A percentile compares a stretch with the other conserved stretches of the same genome.
Evolutionary conservation across 1,284 basidiomycete genomes (phyloP).

Genomic region (Leccinum griseonigrum): DNA sequence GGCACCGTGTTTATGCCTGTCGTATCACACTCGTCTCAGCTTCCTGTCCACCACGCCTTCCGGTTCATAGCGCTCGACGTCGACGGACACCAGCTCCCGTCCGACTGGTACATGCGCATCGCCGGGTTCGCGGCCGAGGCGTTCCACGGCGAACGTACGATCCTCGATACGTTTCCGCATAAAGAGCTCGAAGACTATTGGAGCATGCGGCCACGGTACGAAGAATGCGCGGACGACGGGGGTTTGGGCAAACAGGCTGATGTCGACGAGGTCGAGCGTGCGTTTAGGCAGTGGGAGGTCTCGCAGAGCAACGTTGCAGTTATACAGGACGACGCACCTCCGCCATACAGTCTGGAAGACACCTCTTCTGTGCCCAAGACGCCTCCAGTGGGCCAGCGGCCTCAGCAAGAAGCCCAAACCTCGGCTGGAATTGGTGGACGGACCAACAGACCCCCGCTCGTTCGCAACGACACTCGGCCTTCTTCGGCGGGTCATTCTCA

Average conservation of each 20-base stretch:
- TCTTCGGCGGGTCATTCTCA: neutral
- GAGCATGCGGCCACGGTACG: constrained; percentile 58
- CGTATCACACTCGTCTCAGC: constrained; percentile 50
- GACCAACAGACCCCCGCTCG: neutral
- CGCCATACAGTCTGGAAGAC: constrained; percentile 63
- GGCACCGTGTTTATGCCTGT: constrained; percentile 75
- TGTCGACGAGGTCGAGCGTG: constrained; percentile 10
- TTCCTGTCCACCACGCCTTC: constrained; percentile 56
- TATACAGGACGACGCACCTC: constrained; percentile 50
- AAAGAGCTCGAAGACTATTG: constrained; percentile 76
- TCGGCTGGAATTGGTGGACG: neutral
- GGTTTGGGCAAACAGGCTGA: neutral
- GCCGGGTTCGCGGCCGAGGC: constrained; percentile 68
- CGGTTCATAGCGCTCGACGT: constrained; percentile 67
- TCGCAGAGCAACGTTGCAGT: neutral
- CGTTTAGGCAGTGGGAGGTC: constrained; percentile 19
- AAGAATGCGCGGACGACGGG: constrained; percentile 30
- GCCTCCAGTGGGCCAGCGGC: neutral
- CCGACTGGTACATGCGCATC: constrained; percentile 82
- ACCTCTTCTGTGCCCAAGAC: constrained; percentile 27
- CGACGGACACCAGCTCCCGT: constrained; percentile 68
- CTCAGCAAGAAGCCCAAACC: neutral
- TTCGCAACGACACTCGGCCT: constrained; percentile 9
- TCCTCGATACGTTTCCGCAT: constrained; percentile 63
- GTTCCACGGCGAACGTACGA: constrained; percentile 56